Evolutionary conservation across 805 yeast species (phyloP).

Genomic region (Zygosaccharomyces pseudorouxii): DNA sequence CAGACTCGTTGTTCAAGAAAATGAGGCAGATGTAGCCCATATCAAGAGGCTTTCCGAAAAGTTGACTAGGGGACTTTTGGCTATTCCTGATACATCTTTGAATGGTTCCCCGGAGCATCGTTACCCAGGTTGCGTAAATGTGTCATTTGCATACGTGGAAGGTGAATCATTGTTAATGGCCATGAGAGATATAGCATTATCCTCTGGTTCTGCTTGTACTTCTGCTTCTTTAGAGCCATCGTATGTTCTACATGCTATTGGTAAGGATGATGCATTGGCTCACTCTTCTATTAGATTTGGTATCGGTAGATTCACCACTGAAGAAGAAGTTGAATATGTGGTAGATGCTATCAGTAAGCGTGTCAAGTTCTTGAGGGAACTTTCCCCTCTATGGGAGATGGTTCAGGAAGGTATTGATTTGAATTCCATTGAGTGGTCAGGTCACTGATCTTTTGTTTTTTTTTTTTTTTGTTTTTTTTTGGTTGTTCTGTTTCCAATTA

Average conservation of each 20-base stretch:
- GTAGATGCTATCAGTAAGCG: constrained; percentile 82
- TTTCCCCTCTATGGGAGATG: constrained; percentile 98
- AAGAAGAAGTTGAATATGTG: constrained; percentile 92
- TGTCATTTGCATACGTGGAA: constrained; percentile 95
- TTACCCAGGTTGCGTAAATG: constrained; percentile 92
- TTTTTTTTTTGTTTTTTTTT: not conserved
- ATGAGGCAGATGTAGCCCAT: constrained; percentile 66
- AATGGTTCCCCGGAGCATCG: constrained; percentile 76
- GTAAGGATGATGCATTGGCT: constrained; percentile 97
- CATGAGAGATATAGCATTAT: constrained; percentile 89
- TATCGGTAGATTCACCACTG: constrained; percentile 94
- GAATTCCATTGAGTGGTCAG: constrained; percentile 94
- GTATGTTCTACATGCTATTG: constrained; percentile 91
- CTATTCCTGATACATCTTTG: constrained; percentile 82
- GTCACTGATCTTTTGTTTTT: constrained; percentile 52
- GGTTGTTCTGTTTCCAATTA: not conserved
- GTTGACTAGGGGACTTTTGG: constrained; percentile 64
- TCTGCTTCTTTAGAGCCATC: constrained; percentile 98
- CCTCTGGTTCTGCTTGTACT: constrained; percentile 97
- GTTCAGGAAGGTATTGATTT: constrained; percentile 97
- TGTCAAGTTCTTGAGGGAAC: constrained; percentile 84
- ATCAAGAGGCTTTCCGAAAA: constrained; percentile 67
- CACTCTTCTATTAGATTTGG: constrained; percentile 98
- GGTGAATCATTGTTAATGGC: constrained; percentile 98
- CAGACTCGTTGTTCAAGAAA: constrained; percentile 69